Percentiles rank a stretch among this genome's conserved stretches.
phyloP scores from a whole-genome alignment of 2,329 filamentous ascomycete genomes.

The Paecilomyces sp. region DNA sequence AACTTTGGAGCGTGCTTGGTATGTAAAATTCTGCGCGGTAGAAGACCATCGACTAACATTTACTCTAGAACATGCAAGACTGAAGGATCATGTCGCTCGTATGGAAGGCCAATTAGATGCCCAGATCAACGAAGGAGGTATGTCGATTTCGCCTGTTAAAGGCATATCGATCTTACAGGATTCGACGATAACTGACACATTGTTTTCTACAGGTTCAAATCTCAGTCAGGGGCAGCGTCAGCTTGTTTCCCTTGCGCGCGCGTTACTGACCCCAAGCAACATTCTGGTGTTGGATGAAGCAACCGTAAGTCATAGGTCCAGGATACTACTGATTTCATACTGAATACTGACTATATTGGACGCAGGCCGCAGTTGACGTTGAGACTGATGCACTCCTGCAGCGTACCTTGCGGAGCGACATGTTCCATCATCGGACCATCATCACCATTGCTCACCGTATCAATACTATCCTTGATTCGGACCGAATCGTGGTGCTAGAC shows the following conservation, averaged over 20 bases:
- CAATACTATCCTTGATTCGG: conserved; percentile 86
- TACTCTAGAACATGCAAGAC: conserved; percentile 71
- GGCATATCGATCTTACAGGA: background rate
- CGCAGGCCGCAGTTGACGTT: conserved; percentile 59
- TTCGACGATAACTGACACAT: background rate
- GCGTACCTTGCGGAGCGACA: conserved; percentile 54
- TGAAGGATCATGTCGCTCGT: conserved; percentile 79
- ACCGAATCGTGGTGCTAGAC: conserved; percentile 90
- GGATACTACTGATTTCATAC: conserved; percentile 2
- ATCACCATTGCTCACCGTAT: conserved; percentile 98
- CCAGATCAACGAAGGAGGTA: conserved; percentile 86
- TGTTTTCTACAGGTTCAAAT: conserved; percentile 65
- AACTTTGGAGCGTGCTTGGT: conserved; percentile 93
- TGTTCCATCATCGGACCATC: conserved; percentile 88
- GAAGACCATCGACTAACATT: conserved; percentile 31
- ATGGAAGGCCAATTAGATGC: conserved; percentile 91
- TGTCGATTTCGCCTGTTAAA: conserved; percentile 31
- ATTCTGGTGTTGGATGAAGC: conserved; percentile 96
- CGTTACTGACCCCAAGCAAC: conserved; percentile 89
- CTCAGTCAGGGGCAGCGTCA: conserved; percentile 92
- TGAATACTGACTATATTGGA: conserved; percentile 15
- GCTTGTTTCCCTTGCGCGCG: conserved; percentile 85
- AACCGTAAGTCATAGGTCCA: conserved; percentile 51
- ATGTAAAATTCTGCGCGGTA: conserved; percentile 34
- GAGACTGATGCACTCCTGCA: conserved; percentile 61